Percentiles rank a stretch among this genome's conserved stretches.
Evolutionary conservation across 805 yeast species (phyloP).

Genomic region (Saccharomycopsis vini): DNA sequence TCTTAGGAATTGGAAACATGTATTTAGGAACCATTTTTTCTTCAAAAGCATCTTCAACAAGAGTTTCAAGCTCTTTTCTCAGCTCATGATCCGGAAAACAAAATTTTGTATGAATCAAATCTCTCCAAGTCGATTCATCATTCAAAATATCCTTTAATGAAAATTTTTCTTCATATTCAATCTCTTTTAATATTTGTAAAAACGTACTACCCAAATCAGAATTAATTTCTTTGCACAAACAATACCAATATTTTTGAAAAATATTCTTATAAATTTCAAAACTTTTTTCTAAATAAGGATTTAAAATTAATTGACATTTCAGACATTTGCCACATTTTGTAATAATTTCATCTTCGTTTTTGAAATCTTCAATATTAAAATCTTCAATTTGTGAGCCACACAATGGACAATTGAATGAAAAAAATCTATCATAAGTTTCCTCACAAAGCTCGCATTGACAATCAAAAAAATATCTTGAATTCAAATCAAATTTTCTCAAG

Average conservation of each 20-base stretch:
- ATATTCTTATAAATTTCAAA: too few relatives aligned
- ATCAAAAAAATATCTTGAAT: constrained; percentile 26
- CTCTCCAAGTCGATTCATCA: neutral
- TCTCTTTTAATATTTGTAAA: too few relatives aligned
- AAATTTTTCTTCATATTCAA: neutral
- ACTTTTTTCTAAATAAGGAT: too few relatives aligned
- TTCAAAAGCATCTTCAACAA: neutral
- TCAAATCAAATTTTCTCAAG: constrained; percentile 24
- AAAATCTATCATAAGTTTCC: constrained; percentile 23
- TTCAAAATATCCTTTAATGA: neutral
- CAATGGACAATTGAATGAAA: constrained; percentile 23
- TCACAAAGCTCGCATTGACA: constrained; percentile 29
- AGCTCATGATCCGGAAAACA: neutral
- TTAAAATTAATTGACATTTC: too few relatives aligned
- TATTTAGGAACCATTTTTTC: neutral
- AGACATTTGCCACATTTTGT: too few relatives aligned
- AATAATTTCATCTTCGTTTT: too few relatives aligned
- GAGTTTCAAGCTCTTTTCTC: neutral
- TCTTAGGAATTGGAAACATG: neutral
- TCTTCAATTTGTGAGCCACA: constrained; percentile 23
- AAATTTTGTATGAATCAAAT: neutral
- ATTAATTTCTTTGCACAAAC: neutral
- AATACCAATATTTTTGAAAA: neutral
- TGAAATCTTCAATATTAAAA: too few relatives aligned
- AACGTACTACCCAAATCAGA: neutral